These are phyloP conservation scores for Termitomyces sp. DNA, from an alignment of 768 basidiomycete genomes.

Conservation along the genomic window DNA sequence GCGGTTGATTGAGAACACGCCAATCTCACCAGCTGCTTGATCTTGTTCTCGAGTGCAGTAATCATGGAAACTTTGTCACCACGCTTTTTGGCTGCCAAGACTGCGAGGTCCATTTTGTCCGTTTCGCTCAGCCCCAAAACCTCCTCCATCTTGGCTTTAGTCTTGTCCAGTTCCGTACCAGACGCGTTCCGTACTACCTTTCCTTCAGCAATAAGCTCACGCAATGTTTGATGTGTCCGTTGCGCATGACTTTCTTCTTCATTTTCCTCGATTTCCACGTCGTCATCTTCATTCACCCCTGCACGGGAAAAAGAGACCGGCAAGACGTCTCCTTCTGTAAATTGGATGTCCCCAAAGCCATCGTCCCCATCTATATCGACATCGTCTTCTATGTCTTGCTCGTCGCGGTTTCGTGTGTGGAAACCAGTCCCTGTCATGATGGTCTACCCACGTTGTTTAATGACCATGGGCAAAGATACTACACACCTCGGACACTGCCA, in stretches of 20 bases:
- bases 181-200: conserved; percentile 27
- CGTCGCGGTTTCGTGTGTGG: conserved; percentile 48
- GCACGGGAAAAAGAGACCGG: conserved; percentile 21
- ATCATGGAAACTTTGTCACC: conserved; percentile 45
- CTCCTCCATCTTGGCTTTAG: conserved; percentile 31
- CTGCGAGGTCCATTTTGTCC: conserved; percentile 42
- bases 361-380: conserved; percentile 79
- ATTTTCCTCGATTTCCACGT: conserved; percentile 38
- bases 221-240: conserved; percentile 32
- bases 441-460: not conserved
- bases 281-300: conserved; percentile 29
- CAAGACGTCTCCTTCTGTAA: conserved; percentile 68
- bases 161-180: conserved; percentile 14
- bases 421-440: conserved; percentile 62
- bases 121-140: conserved; percentile 34
- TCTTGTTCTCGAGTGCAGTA: conserved; percentile 54
- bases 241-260: conserved; percentile 28
- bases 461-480: conserved; percentile 6
- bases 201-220: conserved; percentile 49
- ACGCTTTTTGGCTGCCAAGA: conserved; percentile 41
- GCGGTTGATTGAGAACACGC: not conserved
- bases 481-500: conserved; percentile 43
- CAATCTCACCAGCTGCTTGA: conserved; percentile 45
- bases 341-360: conserved; percentile 66
- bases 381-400: conserved; percentile 70